A percentile compares a stretch with the other conserved stretches of the same genome.
phyloP scores from a whole-genome alignment of 1,139 yeast genomes.

The Zygoascus sp. region DNA sequence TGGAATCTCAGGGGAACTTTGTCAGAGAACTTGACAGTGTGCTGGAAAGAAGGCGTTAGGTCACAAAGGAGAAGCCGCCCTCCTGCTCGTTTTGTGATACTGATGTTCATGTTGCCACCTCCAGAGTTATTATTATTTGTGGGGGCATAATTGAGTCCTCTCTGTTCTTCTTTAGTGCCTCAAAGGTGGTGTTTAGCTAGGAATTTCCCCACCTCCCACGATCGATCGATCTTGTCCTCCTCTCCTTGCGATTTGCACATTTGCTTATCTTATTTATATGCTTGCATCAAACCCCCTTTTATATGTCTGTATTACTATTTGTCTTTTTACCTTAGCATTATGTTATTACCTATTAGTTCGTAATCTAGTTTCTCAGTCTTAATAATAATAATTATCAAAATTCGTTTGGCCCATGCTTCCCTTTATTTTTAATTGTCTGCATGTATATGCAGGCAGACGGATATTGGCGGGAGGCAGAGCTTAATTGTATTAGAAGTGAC shows the following conservation, averaged over 20 bases:
- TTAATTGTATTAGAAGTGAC: neutral
- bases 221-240: too few species aligned
- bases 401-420: too few species aligned
- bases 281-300: neutral
- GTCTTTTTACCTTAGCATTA: neutral
- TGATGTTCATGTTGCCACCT: too few species aligned
- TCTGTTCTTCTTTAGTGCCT: too few species aligned
- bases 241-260: too few species aligned
- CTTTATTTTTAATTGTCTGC: neutral
- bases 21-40: constrained; percentile 28
- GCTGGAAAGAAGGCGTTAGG: constrained; percentile 18
- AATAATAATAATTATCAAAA: neutral
- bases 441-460: neutral
- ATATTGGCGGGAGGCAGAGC: neutral
- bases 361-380: too few species aligned
- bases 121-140: too few species aligned
- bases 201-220: too few species aligned
- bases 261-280: neutral
- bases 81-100: too few species aligned
- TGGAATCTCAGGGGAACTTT: constrained; percentile 23
- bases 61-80: too few species aligned
- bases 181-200: too few species aligned
- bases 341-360: neutral
- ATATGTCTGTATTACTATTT: neutral
- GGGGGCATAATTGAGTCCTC: too few species aligned